Conservation (phyloP, 164 flowering plant genomes). For the Stephania japonica region DNA sequence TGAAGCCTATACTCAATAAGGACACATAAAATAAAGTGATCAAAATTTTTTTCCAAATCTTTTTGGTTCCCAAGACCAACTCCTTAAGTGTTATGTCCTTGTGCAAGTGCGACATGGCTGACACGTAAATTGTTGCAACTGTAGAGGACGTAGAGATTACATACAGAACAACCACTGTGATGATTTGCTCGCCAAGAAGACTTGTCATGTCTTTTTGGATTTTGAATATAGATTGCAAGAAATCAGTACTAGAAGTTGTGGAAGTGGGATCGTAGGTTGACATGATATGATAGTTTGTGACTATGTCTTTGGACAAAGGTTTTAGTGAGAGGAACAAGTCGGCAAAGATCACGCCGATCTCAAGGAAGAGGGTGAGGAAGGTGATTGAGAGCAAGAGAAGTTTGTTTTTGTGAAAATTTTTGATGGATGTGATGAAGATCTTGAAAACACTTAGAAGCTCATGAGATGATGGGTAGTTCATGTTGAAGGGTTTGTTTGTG, state of each 20-base stretch:
- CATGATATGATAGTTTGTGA: neutral
- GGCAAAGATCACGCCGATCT: neutral
- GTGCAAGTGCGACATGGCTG: constrained; percentile 3
- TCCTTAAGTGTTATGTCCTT: neutral
- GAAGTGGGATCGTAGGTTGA: neutral
- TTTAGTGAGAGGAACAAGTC: neutral
- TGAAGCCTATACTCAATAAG: neutral
- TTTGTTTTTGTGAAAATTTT: neutral
- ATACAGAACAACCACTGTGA: neutral
- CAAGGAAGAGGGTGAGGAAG: neutral
- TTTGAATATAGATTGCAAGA: neutral
- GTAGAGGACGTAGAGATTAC: neutral
- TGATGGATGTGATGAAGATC: neutral
- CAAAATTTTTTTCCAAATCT: no score
- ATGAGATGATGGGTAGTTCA: neutral
- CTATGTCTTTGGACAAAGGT: neutral
- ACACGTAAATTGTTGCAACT: constrained; percentile 4
- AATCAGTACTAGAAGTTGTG: neutral
- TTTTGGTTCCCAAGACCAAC: neutral
- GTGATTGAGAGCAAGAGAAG: neutral
- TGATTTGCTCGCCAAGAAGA: neutral
- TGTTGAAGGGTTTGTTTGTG: no score
- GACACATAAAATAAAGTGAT: neutral
- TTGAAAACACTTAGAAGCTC: neutral
- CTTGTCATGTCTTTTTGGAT: neutral